Percentiles rank a stretch among this genome's conserved stretches.
These are phyloP conservation scores for Byssothecium circinans DNA, from an alignment of 2,329 filamentous ascomycete genomes.

Conservation along the genomic window DNA sequence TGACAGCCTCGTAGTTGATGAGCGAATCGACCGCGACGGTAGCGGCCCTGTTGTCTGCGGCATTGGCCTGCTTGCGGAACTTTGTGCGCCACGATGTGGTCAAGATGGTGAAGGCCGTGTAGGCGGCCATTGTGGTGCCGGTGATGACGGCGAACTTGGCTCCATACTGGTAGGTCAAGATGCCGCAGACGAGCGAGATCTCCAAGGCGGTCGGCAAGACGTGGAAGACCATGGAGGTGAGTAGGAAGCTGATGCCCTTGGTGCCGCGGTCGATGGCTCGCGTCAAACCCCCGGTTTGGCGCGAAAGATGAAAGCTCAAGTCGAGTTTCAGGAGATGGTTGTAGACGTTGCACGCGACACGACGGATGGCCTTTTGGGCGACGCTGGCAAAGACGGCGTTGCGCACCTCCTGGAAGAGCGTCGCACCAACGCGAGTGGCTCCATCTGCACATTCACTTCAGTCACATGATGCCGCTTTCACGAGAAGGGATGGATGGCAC, in stretches of 20 bases:
- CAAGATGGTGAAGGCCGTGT: constrained; percentile 94
- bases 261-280: constrained; percentile 94
- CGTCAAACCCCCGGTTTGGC: constrained; percentile 92
- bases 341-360: constrained; percentile 89
- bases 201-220: constrained; percentile 91
- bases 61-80: constrained; percentile 92
- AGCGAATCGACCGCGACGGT: constrained; percentile 95
- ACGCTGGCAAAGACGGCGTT: constrained; percentile 98
- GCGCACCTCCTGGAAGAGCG: constrained; percentile 86
- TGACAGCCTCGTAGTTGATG: constrained; percentile 98
- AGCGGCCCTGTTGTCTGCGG: constrained; percentile 91
- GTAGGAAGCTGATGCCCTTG: constrained; percentile 95
- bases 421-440: constrained; percentile 81
- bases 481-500: constrained; percentile 9
- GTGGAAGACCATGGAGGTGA: constrained; percentile 98
- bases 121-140: constrained; percentile 84
- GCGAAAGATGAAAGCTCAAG: constrained; percentile 87
- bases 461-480: constrained; percentile 14
- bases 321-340: constrained; percentile 86
- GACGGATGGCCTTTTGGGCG: constrained; percentile 92
- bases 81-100: constrained; percentile 98
- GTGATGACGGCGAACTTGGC: constrained; percentile 90
- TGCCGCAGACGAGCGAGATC: constrained; percentile 93
- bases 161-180: constrained; percentile 94
- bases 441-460: constrained; percentile 60